Evolutionary conservation across 148 eudicot genomes (phyloP).

Genomic region (Dianthus caryophyllus): DNA sequence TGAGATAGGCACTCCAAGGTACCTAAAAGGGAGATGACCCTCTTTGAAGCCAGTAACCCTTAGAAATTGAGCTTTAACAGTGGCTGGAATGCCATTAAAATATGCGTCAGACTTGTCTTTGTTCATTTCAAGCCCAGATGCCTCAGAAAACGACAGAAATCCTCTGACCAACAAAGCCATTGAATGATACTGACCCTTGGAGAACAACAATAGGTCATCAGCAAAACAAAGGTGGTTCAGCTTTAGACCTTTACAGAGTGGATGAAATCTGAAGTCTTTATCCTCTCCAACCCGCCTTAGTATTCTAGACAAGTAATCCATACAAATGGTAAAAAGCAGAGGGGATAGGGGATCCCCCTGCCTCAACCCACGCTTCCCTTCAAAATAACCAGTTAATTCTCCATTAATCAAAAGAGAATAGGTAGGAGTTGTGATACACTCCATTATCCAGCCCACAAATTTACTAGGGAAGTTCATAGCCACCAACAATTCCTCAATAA

Average conservation of each 20-base stretch:
- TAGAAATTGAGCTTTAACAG: neutral
- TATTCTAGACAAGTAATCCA: neutral
- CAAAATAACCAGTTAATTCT: neutral
- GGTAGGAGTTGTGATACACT: too few species aligned
- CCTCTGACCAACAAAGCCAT: neutral
- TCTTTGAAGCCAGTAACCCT: neutral
- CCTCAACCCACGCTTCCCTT: neutral
- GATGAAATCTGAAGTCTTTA: neutral
- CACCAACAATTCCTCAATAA: too few species aligned
- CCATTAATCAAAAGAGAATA: neutral
- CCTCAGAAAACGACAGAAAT: neutral
- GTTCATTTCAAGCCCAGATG: neutral
- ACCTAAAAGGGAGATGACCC: neutral
- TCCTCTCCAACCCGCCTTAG: neutral
- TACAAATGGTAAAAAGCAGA: neutral
- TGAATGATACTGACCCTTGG: neutral
- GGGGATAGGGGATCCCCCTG: neutral
- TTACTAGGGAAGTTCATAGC: too few species aligned
- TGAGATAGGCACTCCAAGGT: too few species aligned
- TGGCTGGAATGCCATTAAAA: neutral
- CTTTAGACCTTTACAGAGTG: neutral
- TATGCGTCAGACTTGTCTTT: too few species aligned
- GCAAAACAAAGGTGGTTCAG: neutral
- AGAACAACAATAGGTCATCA: too few species aligned
- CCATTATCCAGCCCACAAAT: too few species aligned